These are phyloP conservation scores for Paramicrosporidium saccamoebae DNA, from an alignment of 371 early-diverging fungal genomes.

Conservation along the genomic window DNA sequence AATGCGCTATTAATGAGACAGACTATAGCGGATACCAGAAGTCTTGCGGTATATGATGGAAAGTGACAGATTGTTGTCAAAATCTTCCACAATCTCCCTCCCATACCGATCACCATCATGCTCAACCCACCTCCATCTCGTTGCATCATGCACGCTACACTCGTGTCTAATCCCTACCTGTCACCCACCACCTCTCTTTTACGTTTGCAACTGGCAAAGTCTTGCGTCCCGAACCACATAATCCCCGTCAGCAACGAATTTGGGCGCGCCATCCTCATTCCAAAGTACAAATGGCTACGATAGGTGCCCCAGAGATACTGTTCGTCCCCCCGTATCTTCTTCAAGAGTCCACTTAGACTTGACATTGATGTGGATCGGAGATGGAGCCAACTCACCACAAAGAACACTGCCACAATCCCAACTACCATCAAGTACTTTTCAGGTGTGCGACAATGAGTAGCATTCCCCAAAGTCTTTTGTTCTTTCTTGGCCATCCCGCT, in stretches of 20 bases:
- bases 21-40: constrained; percentile 8
- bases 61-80: constrained; percentile 20
- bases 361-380: no score
- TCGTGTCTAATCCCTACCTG: constrained; percentile 32
- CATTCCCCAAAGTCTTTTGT: no score
- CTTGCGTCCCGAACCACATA: constrained; percentile 49
- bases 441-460: no score
- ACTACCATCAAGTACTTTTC: no score
- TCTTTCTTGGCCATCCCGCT: no score
- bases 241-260: constrained; percentile 50
- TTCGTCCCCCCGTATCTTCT: no score
- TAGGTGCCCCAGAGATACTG: constrained; percentile 85
- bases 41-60: constrained; percentile 46
- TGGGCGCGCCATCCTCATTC: constrained; percentile 38
- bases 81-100: constrained; percentile 33
- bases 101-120: constrained; percentile 58
- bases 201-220: constrained; percentile 16
- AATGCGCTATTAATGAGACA: not conserved
- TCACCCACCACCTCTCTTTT: constrained; percentile 2
- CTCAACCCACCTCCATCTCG: constrained; percentile 54
- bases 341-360: no score
- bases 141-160: constrained; percentile 47
- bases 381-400: no score
- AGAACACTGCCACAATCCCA: no score
- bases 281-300: constrained; percentile 78